A percentile compares a stretch with the other conserved stretches of the same genome.
These are phyloP conservation scores for Ajuga reptans DNA, from an alignment of 305 asterid species.

Conservation along the genomic window DNA sequence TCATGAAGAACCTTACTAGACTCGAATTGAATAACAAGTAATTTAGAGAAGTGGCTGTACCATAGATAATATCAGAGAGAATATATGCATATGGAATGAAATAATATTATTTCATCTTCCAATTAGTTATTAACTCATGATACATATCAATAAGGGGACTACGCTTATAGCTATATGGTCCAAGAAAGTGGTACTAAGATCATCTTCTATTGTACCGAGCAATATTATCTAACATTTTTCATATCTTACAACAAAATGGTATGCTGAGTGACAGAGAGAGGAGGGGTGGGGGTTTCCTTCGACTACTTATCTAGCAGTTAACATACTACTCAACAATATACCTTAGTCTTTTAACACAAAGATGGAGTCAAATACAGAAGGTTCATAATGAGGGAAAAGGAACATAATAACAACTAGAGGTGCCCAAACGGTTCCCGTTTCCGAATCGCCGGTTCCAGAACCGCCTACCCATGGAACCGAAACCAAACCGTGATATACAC, in stretches of 20 bases:
- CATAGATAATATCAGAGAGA: background rate
- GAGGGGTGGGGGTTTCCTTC: slow-evolving; percentile 1
- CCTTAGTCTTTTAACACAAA: background rate
- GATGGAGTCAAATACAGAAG: slow-evolving; percentile 2
- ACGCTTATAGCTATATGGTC: background rate
- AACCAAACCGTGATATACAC: too few relatives aligned
- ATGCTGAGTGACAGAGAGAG: background rate
- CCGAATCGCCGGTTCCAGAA: too few relatives aligned
- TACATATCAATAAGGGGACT: background rate
- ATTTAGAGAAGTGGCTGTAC: slow-evolving; percentile 5
- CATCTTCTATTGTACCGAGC: background rate
- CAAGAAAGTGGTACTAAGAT: background rate
- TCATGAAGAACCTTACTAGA: background rate
- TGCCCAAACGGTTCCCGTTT: too few relatives aligned
- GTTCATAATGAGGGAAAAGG: background rate
- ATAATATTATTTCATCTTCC: slow-evolving; percentile 5
- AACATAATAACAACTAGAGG: too few relatives aligned
- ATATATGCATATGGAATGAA: background rate
- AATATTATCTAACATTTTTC: background rate
- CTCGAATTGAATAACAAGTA: slow-evolving; percentile 10
- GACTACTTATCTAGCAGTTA: slow-evolving; percentile 5
- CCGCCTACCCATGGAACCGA: too few relatives aligned
- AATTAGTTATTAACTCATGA: background rate
- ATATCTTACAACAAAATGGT: background rate
- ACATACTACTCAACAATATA: background rate